A percentile compares a stretch with the other conserved stretches of the same genome.
Evolutionary conservation across 2,329 filamentous ascomycete species (phyloP).

Genomic region (Colletotrichum sansevieriae): DNA sequence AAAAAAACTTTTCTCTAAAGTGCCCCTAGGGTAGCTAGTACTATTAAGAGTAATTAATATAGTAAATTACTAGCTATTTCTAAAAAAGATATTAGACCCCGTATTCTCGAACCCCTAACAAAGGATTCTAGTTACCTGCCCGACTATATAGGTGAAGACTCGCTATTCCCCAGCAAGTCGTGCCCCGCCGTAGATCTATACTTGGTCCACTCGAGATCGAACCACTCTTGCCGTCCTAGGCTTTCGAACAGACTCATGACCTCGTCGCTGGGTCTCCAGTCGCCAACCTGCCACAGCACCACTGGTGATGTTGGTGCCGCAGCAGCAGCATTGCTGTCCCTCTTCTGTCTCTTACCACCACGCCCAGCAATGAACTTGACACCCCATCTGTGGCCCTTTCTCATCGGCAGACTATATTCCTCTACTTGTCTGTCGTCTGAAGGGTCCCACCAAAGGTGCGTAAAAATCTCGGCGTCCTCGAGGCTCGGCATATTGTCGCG

Average conservation of each 20-base stretch:
- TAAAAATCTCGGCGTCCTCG: slow-evolving; percentile 45
- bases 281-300: slow-evolving; percentile 46
- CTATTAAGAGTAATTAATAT: too few relatives aligned
- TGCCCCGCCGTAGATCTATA: slow-evolving; percentile 17
- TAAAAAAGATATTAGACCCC: not conserved
- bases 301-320: slow-evolving; percentile 24
- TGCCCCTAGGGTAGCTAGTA: too few relatives aligned
- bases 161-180: slow-evolving; percentile 25
- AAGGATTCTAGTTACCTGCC: slow-evolving; percentile 11
- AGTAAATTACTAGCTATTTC: too few relatives aligned
- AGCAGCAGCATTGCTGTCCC: slow-evolving; percentile 13
- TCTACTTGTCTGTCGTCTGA: slow-evolving; percentile 35
- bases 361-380: slow-evolving; percentile 41
- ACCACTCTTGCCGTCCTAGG: slow-evolving; percentile 43
- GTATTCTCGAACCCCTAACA: not conserved
- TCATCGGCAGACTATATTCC: slow-evolving; percentile 23
- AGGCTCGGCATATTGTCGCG: slow-evolving; percentile 43
- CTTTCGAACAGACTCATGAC: slow-evolving; percentile 43
- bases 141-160: slow-evolving; percentile 22
- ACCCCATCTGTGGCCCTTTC: slow-evolving; percentile 43
- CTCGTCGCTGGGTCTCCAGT: slow-evolving; percentile 44
- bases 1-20: too few relatives aligned
- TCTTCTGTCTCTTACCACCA: slow-evolving; percentile 15
- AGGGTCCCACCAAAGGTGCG: slow-evolving; percentile 44
- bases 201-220: slow-evolving; percentile 41